phyloP scores from a whole-genome alignment of 495 filamentous ascomycete genomes.

The Astrothelium macrocarpum region DNA sequence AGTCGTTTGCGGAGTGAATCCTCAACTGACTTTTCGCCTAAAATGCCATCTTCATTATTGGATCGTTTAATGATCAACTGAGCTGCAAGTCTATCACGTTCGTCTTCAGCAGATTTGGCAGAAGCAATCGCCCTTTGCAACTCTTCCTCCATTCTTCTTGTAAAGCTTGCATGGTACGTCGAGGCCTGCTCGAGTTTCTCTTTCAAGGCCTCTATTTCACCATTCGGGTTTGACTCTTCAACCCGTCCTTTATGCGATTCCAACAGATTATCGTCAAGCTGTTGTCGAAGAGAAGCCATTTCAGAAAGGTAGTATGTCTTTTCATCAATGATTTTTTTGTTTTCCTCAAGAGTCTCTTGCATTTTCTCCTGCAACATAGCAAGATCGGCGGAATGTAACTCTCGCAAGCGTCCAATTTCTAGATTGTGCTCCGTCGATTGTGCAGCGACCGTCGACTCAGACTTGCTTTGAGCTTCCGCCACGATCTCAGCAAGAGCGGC shows the following conservation, averaged over 20 bases:
- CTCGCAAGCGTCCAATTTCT: not conserved
- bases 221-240: not conserved
- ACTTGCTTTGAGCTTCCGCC: conserved; percentile 5
- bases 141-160: not conserved
- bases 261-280: not conserved
- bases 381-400: not conserved
- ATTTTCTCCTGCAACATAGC: not conserved
- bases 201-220: not conserved
- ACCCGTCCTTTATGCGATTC: not conserved
- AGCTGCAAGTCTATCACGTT: not conserved
- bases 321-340: not conserved
- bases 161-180: not conserved
- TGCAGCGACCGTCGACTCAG: not conserved
- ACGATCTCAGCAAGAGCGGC: not conserved
- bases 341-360: not conserved
- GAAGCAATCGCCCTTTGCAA: not conserved
- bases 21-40: not conserved
- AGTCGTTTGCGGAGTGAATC: not conserved
- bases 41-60: not conserved
- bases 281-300: conserved; percentile 2
- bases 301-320: not conserved
- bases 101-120: not conserved
- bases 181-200: not conserved
- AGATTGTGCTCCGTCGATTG: not conserved
- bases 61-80: not conserved